Base-by-base conservation (phyloP, 2,329 filamentous ascomycete species). In the Plectosphaerella cucumerina region DNA sequence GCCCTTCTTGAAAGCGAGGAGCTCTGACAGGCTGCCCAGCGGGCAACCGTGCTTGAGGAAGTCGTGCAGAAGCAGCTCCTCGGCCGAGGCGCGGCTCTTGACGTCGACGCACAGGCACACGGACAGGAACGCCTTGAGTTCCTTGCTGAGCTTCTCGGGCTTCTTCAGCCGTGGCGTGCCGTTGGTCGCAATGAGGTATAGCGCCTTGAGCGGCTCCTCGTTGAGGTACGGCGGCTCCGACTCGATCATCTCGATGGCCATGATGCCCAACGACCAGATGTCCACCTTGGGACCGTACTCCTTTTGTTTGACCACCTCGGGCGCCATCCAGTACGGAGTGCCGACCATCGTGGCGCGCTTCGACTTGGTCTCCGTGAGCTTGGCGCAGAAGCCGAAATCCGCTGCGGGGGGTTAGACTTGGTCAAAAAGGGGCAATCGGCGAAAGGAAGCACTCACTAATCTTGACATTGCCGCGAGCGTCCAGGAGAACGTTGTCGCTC, bases 221-320 rank as follows among this genome's bases (percentile, higher is more conserved):
- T 97, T 97, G 35, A 97, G 82, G 69, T 99, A 99, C 0, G 94
- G 94, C 6, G 94, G 94, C 70, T 99, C 94, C 17, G 90, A 96
- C 69, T 99, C 94, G 64, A 97, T 97, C 94, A 99, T 97, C 72
- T 99, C 94, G 64, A 99, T 97, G 21, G 94, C 93, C 94, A 97
- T 99, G 73, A 99, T 99, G 64, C 94, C 94, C 55, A 99, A 77
- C 26, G 92, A 97, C 94, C 94, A 99, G 65, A 97, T 96, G 66
- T 99, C 94, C 56, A 97, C 94, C 78, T 97, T 97, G 65, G 89
- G 89, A 37, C 93, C 94, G 64, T 99, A 99, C 70, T 97, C 93
- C 76, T 97, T 97, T 70, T 97, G 94, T 76, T 97, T 97, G 67
- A 99, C 94, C 43, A 99, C 94, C 71, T 99, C 94, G 35, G 94